Evolutionary conservation across 2,329 filamentous ascomycete genomes (phyloP).

Genomic region (Sporothrix pallida): DNA sequence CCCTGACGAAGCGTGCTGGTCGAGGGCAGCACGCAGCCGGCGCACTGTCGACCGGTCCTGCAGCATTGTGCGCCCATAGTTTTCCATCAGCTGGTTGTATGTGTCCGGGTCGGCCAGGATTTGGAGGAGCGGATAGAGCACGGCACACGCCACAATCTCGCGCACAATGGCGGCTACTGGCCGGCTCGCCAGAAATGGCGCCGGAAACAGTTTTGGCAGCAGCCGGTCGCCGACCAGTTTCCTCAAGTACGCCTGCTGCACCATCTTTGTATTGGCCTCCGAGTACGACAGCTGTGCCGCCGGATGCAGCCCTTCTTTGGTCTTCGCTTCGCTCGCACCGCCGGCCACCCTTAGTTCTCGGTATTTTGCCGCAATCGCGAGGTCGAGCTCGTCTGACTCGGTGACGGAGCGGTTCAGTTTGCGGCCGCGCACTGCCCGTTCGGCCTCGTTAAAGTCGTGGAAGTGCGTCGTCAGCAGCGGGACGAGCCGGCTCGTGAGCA

Average conservation of each 20-base stretch:
- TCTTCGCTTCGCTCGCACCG: neutral
- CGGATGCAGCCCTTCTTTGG: conserved; percentile 71
- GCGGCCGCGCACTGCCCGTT: conserved; percentile 82
- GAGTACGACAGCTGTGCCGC: conserved; percentile 83
- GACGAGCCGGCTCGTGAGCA: conserved; percentile 79
- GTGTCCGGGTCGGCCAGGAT: conserved; percentile 89
- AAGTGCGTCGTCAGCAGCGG: conserved; percentile 89
- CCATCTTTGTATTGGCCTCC: conserved; percentile 70
- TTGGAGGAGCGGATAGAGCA: conserved; percentile 80
- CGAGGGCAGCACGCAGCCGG: conserved; percentile 86
- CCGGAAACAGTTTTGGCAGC: conserved; percentile 75
- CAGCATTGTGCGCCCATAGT: conserved; percentile 80
- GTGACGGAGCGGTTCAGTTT: conserved; percentile 89
- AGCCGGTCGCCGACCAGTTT: conserved; percentile 69
- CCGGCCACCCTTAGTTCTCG: conserved; percentile 55
- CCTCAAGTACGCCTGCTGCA: conserved; percentile 88
- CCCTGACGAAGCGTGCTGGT: conserved; percentile 87
- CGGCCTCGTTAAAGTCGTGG: conserved; percentile 87
- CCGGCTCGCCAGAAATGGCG: conserved; percentile 75
- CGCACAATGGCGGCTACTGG: conserved; percentile 80
- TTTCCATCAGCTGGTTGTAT: conserved; percentile 97
- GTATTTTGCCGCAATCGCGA: conserved; percentile 95
- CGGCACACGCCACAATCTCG: conserved; percentile 92
- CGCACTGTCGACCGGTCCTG: conserved; percentile 95
- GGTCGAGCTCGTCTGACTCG: conserved; percentile 92